These are phyloP conservation scores for Cladorrhinum sp. DNA, from an alignment of 2,329 filamentous ascomycete genomes.

Conservation along the genomic window DNA sequence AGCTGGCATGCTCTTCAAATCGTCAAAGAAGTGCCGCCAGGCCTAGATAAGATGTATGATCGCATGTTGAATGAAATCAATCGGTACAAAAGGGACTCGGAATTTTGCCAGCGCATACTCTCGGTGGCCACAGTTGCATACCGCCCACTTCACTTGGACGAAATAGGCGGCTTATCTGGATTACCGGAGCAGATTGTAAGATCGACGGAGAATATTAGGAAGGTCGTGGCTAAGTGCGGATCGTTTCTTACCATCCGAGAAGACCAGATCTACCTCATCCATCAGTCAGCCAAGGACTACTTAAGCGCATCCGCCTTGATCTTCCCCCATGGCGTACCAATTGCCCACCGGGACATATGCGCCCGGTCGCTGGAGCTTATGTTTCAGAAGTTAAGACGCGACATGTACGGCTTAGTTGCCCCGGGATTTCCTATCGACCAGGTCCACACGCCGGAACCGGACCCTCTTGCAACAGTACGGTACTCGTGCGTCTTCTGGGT, in stretches of 20 bases:
- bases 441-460: conserved; percentile 10
- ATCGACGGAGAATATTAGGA: too few relatives aligned
- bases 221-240: too few relatives aligned
- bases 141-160: too few relatives aligned
- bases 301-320: conserved; percentile 4
- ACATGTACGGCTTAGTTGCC: conserved; percentile 19
- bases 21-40: too few relatives aligned
- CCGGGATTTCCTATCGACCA: conserved; percentile 16
- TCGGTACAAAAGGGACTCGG: too few relatives aligned
- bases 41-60: too few relatives aligned
- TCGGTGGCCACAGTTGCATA: too few relatives aligned
- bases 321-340: conserved; percentile 16
- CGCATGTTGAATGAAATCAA: too few relatives aligned
- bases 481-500: conserved; percentile 22
- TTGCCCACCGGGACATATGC: conserved; percentile 16
- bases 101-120: too few relatives aligned
- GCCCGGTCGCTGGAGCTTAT: conserved; percentile 14
- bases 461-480: conserved; percentile 16
- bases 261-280: conserved; percentile 13
- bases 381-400: conserved; percentile 23
- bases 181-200: too few relatives aligned
- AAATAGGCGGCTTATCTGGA: too few relatives aligned
- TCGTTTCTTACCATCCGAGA: conserved; percentile 19
- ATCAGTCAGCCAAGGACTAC: conserved; percentile 19
- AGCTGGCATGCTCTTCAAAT: too few relatives aligned